A percentile compares a stretch with the other conserved stretches of the same genome.
These are phyloP conservation scores for Primulina eburnea DNA, from an alignment of 257 asterid genomes.

Conservation along the genomic window DNA sequence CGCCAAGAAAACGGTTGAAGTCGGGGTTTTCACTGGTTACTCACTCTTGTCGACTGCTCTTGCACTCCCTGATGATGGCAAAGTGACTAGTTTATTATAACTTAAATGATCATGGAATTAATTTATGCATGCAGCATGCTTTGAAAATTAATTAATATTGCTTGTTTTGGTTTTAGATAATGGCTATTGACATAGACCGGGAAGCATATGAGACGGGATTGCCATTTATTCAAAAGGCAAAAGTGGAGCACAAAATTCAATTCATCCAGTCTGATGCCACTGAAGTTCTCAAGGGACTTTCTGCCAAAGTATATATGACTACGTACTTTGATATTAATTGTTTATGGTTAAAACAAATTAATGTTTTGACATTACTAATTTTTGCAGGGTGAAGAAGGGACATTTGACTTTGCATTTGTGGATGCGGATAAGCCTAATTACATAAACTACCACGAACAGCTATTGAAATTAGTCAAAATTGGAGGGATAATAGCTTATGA, in stretches of 20 bases:
- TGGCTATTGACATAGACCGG: slow-evolving; percentile 30
- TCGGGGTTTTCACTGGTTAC: slow-evolving; percentile 34
- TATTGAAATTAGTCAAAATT: slow-evolving; percentile 21
- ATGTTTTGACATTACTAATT: too few relatives aligned
- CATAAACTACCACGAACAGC: slow-evolving; percentile 26
- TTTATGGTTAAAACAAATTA: too few relatives aligned
- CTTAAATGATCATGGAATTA: neutral
- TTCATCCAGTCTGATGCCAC: slow-evolving; percentile 22
- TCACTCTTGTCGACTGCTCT: slow-evolving; percentile 31
- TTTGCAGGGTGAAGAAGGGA: slow-evolving; percentile 26
- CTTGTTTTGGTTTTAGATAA: slow-evolving; percentile 14
- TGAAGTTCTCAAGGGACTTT: neutral
- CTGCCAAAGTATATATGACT: neutral
- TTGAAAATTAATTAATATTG: too few relatives aligned
- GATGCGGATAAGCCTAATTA: slow-evolving; percentile 32
- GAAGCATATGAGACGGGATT: slow-evolving; percentile 27
- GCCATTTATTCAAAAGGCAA: slow-evolving; percentile 26
- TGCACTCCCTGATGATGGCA: slow-evolving; percentile 28
- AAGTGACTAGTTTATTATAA: neutral
- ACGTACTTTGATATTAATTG: too few relatives aligned
- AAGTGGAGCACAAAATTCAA: slow-evolving; percentile 21
- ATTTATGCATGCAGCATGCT: neutral
- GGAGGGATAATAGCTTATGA: slow-evolving; percentile 30
- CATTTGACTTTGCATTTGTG: slow-evolving; percentile 30
- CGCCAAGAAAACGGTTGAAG: slow-evolving; percentile 29